Percentiles rank a stretch among this genome's conserved stretches.
These are phyloP conservation scores for Brettanomyces bruxellensis DNA, from an alignment of 805 yeast genomes.

Conservation along the genomic window DNA sequence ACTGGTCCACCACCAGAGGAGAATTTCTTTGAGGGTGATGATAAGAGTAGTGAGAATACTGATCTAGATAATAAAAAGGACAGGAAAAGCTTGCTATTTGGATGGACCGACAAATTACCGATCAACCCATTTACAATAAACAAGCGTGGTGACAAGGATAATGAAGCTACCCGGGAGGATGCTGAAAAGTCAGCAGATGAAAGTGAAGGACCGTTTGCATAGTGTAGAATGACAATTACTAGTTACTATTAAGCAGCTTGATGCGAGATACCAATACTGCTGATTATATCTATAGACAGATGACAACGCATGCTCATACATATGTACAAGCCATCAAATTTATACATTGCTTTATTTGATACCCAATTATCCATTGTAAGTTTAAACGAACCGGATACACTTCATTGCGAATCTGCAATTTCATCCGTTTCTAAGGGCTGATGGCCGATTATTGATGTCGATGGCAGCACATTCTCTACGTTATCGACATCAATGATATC, in stretches of 20 bases:
- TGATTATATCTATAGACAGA: too few species aligned
- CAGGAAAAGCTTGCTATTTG: neutral
- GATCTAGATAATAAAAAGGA: neutral
- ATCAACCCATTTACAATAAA: constrained; percentile 6
- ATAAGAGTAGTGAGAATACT: neutral
- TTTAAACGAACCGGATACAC: too few species aligned
- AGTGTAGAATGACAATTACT: neutral
- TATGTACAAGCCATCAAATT: neutral
- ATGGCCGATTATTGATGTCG: too few species aligned
- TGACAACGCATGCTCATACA: too few species aligned
- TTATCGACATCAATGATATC: constrained; percentile 2
- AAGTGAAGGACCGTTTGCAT: neutral
- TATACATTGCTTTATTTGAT: too few species aligned
- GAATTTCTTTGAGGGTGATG: neutral
- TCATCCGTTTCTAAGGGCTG: too few species aligned
- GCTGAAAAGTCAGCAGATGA: constrained; percentile 2
- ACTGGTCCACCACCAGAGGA: constrained; percentile 41
- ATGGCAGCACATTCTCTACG: too few species aligned
- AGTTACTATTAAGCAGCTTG: too few species aligned
- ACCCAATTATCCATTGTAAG: too few species aligned
- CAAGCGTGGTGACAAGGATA: constrained; percentile 5
- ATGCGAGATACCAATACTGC: too few species aligned
- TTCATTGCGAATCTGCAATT: too few species aligned
- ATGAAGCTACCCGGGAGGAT: constrained; percentile 1
- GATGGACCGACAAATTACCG: too few species aligned